A percentile compares a stretch with the other conserved stretches of the same genome.
phyloP scores from a whole-genome alignment of 257 asterid species.

The Cinchona pubescens region DNA sequence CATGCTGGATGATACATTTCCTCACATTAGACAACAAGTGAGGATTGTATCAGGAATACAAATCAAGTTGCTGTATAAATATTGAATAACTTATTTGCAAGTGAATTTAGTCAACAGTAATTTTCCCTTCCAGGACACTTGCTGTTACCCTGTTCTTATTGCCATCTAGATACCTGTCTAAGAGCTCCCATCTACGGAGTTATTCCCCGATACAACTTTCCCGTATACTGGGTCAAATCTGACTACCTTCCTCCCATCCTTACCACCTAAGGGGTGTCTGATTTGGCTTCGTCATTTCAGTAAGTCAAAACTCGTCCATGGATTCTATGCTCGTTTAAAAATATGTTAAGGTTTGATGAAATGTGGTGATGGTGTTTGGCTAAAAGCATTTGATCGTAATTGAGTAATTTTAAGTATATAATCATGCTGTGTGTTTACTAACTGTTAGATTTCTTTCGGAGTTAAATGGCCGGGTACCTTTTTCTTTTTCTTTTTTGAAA shows the following conservation, averaged over 20 bases:
- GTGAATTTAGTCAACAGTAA: no score
- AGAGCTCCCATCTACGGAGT: conserved; percentile 59
- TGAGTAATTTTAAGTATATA: no score
- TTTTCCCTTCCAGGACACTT: conserved; percentile 73
- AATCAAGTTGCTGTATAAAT: conserved; percentile 55
- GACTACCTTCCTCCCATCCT: conserved; percentile 79
- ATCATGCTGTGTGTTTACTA: no score
- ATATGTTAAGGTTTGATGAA: conserved; percentile 2
- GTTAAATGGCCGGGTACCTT: not conserved
- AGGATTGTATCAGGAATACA: conserved; percentile 50
- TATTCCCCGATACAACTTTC: conserved; percentile 80
- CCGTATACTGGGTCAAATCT: conserved; percentile 55
- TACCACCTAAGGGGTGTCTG: conserved; percentile 40
- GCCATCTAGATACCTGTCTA: conserved; percentile 41
- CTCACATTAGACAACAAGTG: conserved; percentile 50
- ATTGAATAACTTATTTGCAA: conserved; percentile 64
- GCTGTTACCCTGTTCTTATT: conserved; percentile 67
- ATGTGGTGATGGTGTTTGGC: not conserved
- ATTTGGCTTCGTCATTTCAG: not conserved
- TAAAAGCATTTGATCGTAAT: not conserved
- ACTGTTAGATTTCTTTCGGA: not conserved
- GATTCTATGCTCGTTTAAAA: no score
- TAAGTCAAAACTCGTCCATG: not conserved
- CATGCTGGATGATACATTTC: conserved; percentile 70
- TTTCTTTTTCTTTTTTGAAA: no score